Evolutionary conservation across 805 yeast species (phyloP), one percentile per base, ranked within the genome.

Genomic region (Hanseniaspora nectarophila): DNA sequence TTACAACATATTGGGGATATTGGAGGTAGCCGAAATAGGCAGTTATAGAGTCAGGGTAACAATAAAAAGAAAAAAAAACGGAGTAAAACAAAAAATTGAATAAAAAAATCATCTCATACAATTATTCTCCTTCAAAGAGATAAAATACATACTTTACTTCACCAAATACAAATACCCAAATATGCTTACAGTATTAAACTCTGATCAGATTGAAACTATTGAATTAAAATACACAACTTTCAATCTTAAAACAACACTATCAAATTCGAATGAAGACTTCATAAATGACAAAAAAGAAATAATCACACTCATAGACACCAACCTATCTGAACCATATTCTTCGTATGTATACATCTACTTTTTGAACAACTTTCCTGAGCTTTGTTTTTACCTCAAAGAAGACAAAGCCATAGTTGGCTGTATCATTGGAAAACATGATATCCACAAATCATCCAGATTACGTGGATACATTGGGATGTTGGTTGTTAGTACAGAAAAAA

Each of bases 381-480:
- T 88, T 54, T 83, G 95, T 55, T 75, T 61, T 85, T 35, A 90
- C 83, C 9, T 74, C 73, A 54, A 73, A 70, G 45, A 60, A 10
- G 60, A 61, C 6, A 62, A 55, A 4, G 60, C 62, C 18, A 73
- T 82, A 2, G 71, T 89, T n/a, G 98, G 97, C 3, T 85, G 83
- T 35, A 80, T 90, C 7, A 85, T 92, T 6, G 81, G 94, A 49
- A 86, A 88, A 60, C 77, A 80, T 12, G 95, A 85, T 56, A 70
- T 90, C 66, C 73, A 90, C 54, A 73, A 75, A 21, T 81, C 77
- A 10, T 58, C 58, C 18, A 72, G 95, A 55, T 63, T 73, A 58
- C 73, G 98, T 55, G 98, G 98, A 0, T 92, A 92, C 61, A 89
- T 92, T 28, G 98, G 97, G 2, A 92, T 92, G 98, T 69, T 92